A percentile compares a stretch with the other conserved stretches of the same genome.
Evolutionary conservation across 768 basidiomycete genomes (phyloP).

Genomic region (Termitomyces heimii): DNA sequence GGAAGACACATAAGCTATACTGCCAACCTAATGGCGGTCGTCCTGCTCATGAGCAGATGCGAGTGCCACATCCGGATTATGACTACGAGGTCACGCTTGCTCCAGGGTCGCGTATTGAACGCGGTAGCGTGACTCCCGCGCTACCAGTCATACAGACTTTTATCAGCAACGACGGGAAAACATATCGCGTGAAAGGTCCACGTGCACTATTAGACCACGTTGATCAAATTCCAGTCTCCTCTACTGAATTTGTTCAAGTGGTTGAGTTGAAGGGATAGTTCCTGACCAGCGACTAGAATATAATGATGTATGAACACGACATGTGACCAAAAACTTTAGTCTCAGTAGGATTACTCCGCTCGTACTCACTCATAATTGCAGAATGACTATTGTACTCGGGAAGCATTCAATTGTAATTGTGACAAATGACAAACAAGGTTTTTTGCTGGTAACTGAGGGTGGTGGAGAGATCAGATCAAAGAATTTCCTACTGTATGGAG

Average conservation of each 20-base stretch:
- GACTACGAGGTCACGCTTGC: not conserved
- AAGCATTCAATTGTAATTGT: no score
- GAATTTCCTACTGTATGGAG: not conserved
- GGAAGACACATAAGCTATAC: not conserved
- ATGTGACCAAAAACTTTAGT: not conserved
- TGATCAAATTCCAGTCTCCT: not conserved
- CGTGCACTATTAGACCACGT: not conserved
- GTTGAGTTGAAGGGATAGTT: not conserved
- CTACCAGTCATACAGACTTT: conserved; percentile 1
- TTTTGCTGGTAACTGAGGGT: no score
- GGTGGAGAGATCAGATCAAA: not conserved
- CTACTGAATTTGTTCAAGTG: not conserved
- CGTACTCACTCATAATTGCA: not conserved
- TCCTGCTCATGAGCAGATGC: not conserved
- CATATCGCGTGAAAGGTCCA: not conserved
- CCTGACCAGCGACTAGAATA: not conserved
- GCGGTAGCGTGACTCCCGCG: not conserved
- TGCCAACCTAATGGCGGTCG: not conserved
- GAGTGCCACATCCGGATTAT: not conserved
- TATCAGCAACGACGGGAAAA: not conserved
- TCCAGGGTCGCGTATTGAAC: not conserved
- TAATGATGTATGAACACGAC: not conserved
- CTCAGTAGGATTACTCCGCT: not conserved
- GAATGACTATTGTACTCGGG: not conserved
- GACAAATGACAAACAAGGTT: no score